Evolutionary conservation across 768 basidiomycete genomes (phyloP).

Genomic region (Tulasnella calospora): DNA sequence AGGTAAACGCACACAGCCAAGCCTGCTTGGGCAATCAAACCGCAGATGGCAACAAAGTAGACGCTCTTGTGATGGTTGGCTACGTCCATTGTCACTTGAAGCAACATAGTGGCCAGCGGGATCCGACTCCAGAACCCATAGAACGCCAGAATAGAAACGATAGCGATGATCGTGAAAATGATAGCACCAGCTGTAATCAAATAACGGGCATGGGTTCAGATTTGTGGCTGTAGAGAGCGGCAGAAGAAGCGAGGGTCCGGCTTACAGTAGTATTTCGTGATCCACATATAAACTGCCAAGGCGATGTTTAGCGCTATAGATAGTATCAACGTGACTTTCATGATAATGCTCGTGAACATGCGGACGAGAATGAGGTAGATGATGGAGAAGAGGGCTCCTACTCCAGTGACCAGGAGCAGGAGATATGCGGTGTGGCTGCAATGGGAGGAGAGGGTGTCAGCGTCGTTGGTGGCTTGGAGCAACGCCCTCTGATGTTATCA

Average conservation of each 20-base stretch:
- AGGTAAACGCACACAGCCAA: conserved; percentile 55
- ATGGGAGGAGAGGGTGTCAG: background rate
- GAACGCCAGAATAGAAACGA: conserved; percentile 70
- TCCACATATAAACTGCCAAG: conserved; percentile 57
- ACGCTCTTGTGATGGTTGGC: conserved; percentile 78
- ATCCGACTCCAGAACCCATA: conserved; percentile 68
- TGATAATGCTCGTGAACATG: conserved; percentile 65
- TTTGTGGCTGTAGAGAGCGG: background rate
- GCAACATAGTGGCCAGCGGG: conserved; percentile 68
- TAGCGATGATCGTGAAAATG: conserved; percentile 65
- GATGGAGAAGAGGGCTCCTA: conserved; percentile 60
- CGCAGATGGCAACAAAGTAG: conserved; percentile 67
- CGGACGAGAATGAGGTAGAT: conserved; percentile 66
- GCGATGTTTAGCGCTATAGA: conserved; percentile 38
- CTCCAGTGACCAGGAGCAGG: conserved; percentile 66
- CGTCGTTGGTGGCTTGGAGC: background rate
- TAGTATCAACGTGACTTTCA: conserved; percentile 68
- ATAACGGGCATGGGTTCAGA: background rate
- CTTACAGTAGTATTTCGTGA: conserved; percentile 64
- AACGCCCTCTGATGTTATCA: background rate
- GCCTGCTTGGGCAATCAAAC: conserved; percentile 66
- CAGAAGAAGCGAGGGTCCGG: conserved; percentile 21
- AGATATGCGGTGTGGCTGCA: conserved; percentile 67
- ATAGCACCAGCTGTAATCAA: conserved; percentile 62
- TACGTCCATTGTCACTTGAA: conserved; percentile 80